A percentile compares a stretch with the other conserved stretches of the same genome.
Conservation (phyloP, 768 basidiomycete species). For the Calocera viscosa region DNA sequence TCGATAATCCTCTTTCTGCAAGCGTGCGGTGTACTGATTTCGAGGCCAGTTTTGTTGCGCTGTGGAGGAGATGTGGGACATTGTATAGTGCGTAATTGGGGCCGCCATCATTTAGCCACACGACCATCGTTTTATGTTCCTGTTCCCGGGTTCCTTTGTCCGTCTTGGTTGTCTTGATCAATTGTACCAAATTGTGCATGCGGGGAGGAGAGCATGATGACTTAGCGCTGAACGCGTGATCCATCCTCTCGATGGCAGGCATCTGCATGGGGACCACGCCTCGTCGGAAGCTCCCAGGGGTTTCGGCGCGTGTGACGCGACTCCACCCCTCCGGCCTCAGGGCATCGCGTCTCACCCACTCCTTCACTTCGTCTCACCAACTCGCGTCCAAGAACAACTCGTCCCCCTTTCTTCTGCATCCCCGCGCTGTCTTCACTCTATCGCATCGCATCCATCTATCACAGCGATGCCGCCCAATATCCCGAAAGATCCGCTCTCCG, state of each 20-base stretch:
- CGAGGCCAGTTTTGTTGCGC: slow-evolving; percentile 66
- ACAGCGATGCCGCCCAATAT: slow-evolving; percentile 1
- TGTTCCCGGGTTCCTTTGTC: neutral
- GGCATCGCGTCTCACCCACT: no score
- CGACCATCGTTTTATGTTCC: neutral
- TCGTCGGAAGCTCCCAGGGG: no score
- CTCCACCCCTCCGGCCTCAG: no score
- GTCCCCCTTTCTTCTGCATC: neutral
- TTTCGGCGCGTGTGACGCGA: no score
- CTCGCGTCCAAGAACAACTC: no score
- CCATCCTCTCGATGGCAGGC: no score
- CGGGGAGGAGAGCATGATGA: neutral
- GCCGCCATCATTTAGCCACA: neutral
- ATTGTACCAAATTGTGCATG: neutral
- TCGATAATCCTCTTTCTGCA: slow-evolving; percentile 8
- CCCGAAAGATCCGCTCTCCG: slow-evolving; percentile 43
- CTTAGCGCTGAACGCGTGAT: neutral
- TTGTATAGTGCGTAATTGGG: slow-evolving; percentile 40
- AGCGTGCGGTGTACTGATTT: neutral
- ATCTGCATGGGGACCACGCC: no score
- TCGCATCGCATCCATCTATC: neutral
- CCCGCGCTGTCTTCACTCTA: neutral
- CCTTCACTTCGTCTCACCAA: no score
- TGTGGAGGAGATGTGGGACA: slow-evolving; percentile 90
- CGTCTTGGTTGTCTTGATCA: neutral